These are phyloP conservation scores for Spiromastix sp. DNA, from an alignment of 2,329 filamentous ascomycete genomes.

Conservation along the genomic window DNA sequence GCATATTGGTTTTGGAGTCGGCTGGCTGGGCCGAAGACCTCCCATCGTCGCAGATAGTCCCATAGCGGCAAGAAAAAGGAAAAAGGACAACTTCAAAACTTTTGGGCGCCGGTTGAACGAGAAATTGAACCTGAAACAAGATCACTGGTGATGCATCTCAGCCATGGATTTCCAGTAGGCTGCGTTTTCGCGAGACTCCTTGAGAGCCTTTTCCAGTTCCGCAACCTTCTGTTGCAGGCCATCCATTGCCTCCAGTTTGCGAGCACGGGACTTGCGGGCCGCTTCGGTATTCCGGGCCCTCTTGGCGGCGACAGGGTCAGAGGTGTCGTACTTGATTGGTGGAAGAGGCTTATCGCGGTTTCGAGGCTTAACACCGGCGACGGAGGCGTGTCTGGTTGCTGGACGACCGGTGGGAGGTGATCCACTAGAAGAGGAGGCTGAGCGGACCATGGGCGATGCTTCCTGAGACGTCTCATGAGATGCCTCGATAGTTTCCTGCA, in stretches of 20 bases:
- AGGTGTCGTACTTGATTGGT: constrained; percentile 65
- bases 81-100: constrained; percentile 3
- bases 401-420: constrained; percentile 34
- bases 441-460: constrained; percentile 23
- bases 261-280: constrained; percentile 82
- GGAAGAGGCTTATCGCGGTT: constrained; percentile 73
- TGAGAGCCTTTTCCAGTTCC: constrained; percentile 47
- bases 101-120: constrained; percentile 15
- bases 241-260: constrained; percentile 68
- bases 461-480: too few relatives aligned
- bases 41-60: constrained; percentile 24
- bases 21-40: too few relatives aligned
- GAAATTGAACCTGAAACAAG: constrained; percentile 11
- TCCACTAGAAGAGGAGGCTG: constrained; percentile 30
- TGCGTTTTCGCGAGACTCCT: constrained; percentile 25
- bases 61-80: constrained; percentile 8
- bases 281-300: constrained; percentile 88
- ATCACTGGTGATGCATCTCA: constrained; percentile 14
- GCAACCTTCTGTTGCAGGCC: constrained; percentile 64
- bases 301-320: constrained; percentile 74
- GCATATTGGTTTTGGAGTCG: too few relatives aligned
- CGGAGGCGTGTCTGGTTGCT: constrained; percentile 53
- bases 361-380: constrained; percentile 60
- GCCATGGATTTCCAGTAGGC: constrained; percentile 29
- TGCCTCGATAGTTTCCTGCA: too few relatives aligned